These are phyloP conservation scores for Lobosporangium transversale DNA, from an alignment of 192 early-diverging fungal species.

Conservation along the genomic window DNA sequence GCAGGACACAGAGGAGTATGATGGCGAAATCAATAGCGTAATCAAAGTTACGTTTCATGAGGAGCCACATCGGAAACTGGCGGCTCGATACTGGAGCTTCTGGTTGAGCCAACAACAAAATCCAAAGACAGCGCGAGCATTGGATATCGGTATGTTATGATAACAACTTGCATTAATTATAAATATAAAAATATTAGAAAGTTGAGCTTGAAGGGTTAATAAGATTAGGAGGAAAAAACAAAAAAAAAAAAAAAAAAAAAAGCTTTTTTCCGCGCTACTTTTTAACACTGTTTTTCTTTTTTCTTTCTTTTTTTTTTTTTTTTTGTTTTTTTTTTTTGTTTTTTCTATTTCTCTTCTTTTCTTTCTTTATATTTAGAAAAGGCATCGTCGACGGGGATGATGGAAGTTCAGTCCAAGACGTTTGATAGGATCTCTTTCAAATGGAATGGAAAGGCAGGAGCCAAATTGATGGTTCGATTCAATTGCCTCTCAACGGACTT, in stretches of 20 bases:
- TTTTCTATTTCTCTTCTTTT: background rate
- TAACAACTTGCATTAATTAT: no score
- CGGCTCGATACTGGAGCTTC: conserved; percentile 74
- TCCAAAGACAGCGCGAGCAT: conserved; percentile 64
- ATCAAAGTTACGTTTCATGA: conserved; percentile 79
- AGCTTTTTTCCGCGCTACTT: no score
- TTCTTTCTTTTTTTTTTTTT: no score
- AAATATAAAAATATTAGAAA: no score
- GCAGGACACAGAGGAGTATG: conserved; percentile 57
- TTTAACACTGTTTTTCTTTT: no score
- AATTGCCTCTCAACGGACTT: conserved; percentile 85
- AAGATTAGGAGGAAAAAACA: background rate
- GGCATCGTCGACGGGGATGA: conserved; percentile 64
- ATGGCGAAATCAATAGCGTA: conserved; percentile 63
- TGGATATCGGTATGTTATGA: conserved; percentile 70
- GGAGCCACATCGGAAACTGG: conserved; percentile 69
- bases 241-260: conserved; percentile 4
- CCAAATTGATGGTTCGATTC: conserved; percentile 73
- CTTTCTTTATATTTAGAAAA: conserved; percentile 54
- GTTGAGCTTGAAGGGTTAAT: no score
- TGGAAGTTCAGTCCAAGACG: conserved; percentile 61
- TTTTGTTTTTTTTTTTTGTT: no score
- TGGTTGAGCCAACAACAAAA: conserved; percentile 77
- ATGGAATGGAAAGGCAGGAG: conserved; percentile 73
- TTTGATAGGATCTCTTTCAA: conserved; percentile 78